Evolutionary conservation across 2,329 filamentous ascomycete genomes (phyloP).

Genomic region (Gyromitra esculenta): DNA sequence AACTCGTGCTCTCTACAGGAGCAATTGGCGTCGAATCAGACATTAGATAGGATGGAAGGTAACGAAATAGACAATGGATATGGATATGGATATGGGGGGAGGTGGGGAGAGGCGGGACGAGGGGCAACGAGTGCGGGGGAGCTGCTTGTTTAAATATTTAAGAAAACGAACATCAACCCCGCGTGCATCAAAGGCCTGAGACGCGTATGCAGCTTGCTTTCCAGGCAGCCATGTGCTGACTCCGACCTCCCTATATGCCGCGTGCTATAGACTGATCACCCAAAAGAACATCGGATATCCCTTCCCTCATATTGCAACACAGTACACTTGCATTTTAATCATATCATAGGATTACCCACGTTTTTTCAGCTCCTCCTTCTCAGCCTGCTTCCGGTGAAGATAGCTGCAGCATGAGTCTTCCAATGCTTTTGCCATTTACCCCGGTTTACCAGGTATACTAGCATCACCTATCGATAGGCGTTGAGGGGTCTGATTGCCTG

Average conservation of each 20-base stretch:
- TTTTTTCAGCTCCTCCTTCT: background rate
- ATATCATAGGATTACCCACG: background rate
- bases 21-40: background rate
- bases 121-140: background rate
- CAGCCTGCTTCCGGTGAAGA: background rate
- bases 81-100: background rate
- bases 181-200: background rate
- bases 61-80: background rate
- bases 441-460: background rate
- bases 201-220: background rate
- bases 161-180: background rate
- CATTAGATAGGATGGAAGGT: constrained; percentile 1
- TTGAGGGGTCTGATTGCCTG: background rate
- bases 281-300: background rate
- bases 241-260: background rate
- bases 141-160: constrained; percentile 21
- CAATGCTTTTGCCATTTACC: background rate
- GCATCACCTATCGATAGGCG: background rate
- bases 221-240: constrained; percentile 13
- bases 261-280: background rate
- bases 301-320: background rate
- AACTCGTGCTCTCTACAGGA: background rate
- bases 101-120: background rate
- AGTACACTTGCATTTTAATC: background rate
- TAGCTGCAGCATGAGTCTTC: constrained; percentile 2